Base-by-base conservation (phyloP, 495 filamentous ascomycete genomes). In the Penicillium taxi region DNA sequence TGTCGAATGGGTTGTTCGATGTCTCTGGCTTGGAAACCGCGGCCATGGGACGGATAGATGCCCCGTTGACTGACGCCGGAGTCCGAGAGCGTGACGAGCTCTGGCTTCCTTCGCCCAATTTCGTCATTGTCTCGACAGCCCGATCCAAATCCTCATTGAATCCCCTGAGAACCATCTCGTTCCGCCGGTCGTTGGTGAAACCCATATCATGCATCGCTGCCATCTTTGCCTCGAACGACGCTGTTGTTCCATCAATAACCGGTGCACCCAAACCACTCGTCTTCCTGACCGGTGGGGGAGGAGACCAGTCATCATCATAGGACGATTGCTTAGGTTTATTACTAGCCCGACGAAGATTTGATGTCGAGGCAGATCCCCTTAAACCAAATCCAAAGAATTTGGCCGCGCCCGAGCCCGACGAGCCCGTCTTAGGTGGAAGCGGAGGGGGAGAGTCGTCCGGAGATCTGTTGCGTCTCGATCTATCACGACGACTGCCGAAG, bases 121-220 rank as follows among this genome's bases (percentile, higher is more conserved):
- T 71, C 8, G 86, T 70, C 50, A 98, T 55, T 11, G 87, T 78
- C 56, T 96, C 90, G 20, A 95, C 74, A 0, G 87, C 71, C 50
- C 79, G 82, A 38, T 94, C 83, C 26, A 98, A 45, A 49, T 93
- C 88, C 2, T 93, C 91, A 39, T 78, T 72, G 5, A 88, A 67
- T 8, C 82, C 81, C 41, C 84, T 83, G 17, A 98, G 61, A 16
- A 95, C 79, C 36, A 79, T 77, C 9, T 75, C 63, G 45, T 93
- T 96, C 29, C 82, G 74, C 41, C 78, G 80, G 23, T 90, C 82
- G 53, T 98, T 86, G 21, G 56, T 70, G 50, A 98, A 98, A 1
- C 91, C 91, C 91, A 96, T 95, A 36, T 94, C 86, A 32, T 77
- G 73, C 35, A 98, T 65, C 11, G 74, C 78, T 6, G 74, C 73